Evolutionary conservation across 2,329 filamentous ascomycete genomes (phyloP).

Genomic region (Diplocarpon rosae): DNA sequence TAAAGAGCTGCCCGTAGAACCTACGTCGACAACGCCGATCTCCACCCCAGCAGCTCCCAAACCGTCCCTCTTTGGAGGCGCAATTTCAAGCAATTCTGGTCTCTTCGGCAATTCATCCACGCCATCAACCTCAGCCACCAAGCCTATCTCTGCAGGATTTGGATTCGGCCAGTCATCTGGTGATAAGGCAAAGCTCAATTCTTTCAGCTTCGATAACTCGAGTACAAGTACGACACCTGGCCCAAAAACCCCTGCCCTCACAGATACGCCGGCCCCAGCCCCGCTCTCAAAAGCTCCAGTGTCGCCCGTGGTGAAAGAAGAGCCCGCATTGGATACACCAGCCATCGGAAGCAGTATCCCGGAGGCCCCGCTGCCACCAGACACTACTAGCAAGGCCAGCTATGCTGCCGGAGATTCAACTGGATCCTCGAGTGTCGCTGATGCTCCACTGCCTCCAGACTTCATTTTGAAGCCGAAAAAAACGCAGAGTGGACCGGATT

Average conservation of each 20-base stretch:
- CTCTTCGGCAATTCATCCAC: conserved; percentile 15
- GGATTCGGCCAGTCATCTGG: conserved; percentile 17
- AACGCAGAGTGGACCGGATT: conserved; percentile 4
- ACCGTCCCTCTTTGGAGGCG: conserved; percentile 12
- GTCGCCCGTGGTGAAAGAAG: conserved; percentile 21
- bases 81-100: conserved; percentile 8
- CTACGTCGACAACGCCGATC: conserved; percentile 15
- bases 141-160: conserved; percentile 13
- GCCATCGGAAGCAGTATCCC: conserved; percentile 15
- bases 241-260: conserved; percentile 14
- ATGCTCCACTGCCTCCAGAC: conserved; percentile 34
- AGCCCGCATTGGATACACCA: conserved; percentile 15
- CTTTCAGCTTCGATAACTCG: conserved; percentile 14
- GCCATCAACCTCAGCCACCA: conserved; percentile 6
- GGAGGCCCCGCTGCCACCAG: conserved; percentile 35
- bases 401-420: conserved; percentile 30
- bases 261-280: not conserved
- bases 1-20: conserved; percentile 7
- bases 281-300: conserved; percentile 9
- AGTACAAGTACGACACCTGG: conserved; percentile 5
- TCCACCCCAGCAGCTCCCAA: conserved; percentile 21
- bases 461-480: conserved; percentile 16
- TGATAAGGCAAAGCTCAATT: conserved; percentile 9
- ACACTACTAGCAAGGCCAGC: conserved; percentile 29
- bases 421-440: conserved; percentile 30